Base-by-base conservation (phyloP, 192 early-diverging fungal genomes). In the Mortierella hygrophila region DNA sequence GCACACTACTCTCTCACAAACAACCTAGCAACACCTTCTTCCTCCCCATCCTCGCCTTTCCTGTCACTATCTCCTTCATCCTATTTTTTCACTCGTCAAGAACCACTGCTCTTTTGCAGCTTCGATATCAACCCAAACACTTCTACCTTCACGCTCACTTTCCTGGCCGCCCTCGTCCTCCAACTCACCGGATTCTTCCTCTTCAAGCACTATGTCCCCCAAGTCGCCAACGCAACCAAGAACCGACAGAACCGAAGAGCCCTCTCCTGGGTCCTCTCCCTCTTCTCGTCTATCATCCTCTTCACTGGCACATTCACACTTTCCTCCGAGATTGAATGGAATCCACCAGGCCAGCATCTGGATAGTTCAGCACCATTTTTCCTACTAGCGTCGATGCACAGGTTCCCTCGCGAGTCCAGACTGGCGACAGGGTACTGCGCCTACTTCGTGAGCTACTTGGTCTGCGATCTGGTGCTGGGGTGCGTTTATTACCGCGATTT, bases 121-220 rank as follows among this genome's bases (percentile, higher is more conserved):
- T 86, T 86, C 44, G 84, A 86, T 68, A 46, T 86, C 70, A 86
- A 86, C 29, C 84, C 84, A 23, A 80, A 86, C 68, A 86, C 84
- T 15, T 86, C 84, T 4, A 72, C 70, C 60, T 86, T 86, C 42
- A 21, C 40, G 0, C 11, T 63, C 32, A 75, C 76, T 6, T 81
- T 86, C 44, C 49, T 80, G 13, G 49, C 46, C 5, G 84, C 76
- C 6, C 35, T 44, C 15, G 32, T 81, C 20, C 21, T 81, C 6
- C 84, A 86, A 65, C 70, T 86, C 18, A 21, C 68, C 6, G 84
- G 78, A 0, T 86, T 86, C 26, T 86, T 81, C 63, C 68, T 86
- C 37, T 57, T 86, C 55, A 70, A 75, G 11, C 23, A 46, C 8
- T 75, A 76, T 20, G 68, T 80, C 6, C 78, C 78, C 2, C 65